phyloP scores from a whole-genome alignment of 768 basidiomycete species.

The Suillus alpinus region DNA sequence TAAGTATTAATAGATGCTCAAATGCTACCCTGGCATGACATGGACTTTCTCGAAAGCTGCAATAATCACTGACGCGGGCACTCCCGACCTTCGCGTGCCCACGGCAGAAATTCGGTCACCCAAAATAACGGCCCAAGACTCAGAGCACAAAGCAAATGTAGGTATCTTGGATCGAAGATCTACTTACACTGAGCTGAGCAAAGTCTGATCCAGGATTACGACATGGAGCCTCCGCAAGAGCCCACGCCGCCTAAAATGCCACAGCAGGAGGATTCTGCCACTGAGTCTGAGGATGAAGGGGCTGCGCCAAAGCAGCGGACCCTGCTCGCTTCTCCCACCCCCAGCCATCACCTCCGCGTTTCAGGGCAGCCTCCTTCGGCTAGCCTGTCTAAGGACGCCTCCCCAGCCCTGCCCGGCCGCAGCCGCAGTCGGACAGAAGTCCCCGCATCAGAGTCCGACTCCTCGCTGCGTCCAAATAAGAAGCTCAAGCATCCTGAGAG shows the following conservation, averaged over 20 bases:
- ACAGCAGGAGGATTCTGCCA: slow-evolving; percentile 24
- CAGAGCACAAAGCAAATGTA: slow-evolving; percentile 15
- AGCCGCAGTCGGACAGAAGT: slow-evolving; percentile 23
- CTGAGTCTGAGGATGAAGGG: slow-evolving; percentile 24
- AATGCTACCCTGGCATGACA: slow-evolving; percentile 6
- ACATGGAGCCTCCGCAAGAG: slow-evolving; percentile 6
- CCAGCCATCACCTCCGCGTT: slow-evolving; percentile 17
- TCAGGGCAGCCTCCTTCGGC: slow-evolving; percentile 10
- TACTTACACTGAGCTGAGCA: background rate
- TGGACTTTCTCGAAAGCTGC: slow-evolving; percentile 40
- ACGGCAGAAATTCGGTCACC: slow-evolving; percentile 9
- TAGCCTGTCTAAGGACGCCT: slow-evolving; percentile 16
- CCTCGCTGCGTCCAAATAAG: slow-evolving; percentile 55
- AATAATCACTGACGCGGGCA: slow-evolving; percentile 45
- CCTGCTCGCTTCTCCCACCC: slow-evolving; percentile 13
- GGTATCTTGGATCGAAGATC: slow-evolving; percentile 11
- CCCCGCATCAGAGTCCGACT: slow-evolving; percentile 43
- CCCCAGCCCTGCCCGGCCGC: slow-evolving; percentile 13
- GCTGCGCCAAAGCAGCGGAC: slow-evolving; percentile 3
- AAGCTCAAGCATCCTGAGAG: slow-evolving; percentile 35
- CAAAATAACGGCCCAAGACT: slow-evolving; percentile 9
- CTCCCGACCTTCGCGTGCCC: slow-evolving; percentile 38
- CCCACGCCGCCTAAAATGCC: slow-evolving; percentile 12
- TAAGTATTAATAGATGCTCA: slow-evolving; percentile 36
- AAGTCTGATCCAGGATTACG: slow-evolving; percentile 1